These are phyloP conservation scores for Chalciporus piperatus DNA, from an alignment of 768 basidiomycete genomes.

Conservation along the genomic window DNA sequence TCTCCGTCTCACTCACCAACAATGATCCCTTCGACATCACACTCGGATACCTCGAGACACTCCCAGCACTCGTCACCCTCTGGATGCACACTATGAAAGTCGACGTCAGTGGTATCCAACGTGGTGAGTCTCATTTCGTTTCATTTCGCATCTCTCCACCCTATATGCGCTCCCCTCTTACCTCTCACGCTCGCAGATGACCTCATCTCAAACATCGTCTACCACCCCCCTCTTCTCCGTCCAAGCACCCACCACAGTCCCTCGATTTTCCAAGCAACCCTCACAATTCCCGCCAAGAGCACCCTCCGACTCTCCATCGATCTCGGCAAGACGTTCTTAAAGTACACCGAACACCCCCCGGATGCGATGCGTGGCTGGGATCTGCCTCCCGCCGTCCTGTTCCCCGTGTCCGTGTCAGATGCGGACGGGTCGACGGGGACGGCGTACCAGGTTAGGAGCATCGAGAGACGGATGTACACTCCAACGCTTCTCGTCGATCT, in stretches of 20 bases:
- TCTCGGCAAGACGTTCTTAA: conserved; percentile 79
- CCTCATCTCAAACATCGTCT: conserved; percentile 62
- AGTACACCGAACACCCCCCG: conserved; percentile 94
- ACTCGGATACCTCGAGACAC: conserved; percentile 76
- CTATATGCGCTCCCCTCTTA: background rate
- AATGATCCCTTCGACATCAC: conserved; percentile 43
- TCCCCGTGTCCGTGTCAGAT: conserved; percentile 29
- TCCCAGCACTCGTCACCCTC: conserved; percentile 91
- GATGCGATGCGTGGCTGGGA: conserved; percentile 97
- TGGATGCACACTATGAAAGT: conserved; percentile 77
- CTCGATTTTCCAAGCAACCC: conserved; percentile 67
- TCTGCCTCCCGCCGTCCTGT: conserved; percentile 79
- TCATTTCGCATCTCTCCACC: background rate
- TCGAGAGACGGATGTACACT: conserved; percentile 63
- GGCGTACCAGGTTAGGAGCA: background rate
- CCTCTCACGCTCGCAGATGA: conserved; percentile 42
- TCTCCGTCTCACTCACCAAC: conserved; percentile 68
- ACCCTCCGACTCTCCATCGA: conserved; percentile 67
- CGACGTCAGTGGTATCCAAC: conserved; percentile 42
- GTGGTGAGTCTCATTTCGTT: conserved; percentile 37
- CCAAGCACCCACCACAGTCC: conserved; percentile 33
- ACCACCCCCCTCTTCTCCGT: conserved; percentile 40
- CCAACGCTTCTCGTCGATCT: conserved; percentile 81
- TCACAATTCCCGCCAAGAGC: conserved; percentile 67
- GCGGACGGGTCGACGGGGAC: background rate